phyloP scores from a whole-genome alignment of 257 asterid genomes.

The Lithospermum erythrorhizon region DNA sequence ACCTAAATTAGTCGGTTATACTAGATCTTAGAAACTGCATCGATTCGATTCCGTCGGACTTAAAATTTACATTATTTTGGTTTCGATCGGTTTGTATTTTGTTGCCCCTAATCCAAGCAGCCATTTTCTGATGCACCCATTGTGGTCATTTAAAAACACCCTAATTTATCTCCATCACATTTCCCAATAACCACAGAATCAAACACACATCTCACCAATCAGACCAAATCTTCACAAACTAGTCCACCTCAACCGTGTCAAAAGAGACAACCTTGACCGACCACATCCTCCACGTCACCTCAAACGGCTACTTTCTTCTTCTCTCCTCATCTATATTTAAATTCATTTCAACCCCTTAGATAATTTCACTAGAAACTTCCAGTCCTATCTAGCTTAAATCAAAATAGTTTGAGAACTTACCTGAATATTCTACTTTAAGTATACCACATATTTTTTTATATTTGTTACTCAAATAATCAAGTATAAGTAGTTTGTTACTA shows the following conservation, averaged over 20 bases:
- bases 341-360: not conserved
- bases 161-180: not conserved
- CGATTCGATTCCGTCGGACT: no score
- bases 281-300: slow-evolving; percentile 33
- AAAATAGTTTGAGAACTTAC: not conserved
- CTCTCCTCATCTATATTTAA: not conserved
- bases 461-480: not conserved
- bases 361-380: slow-evolving; percentile 17
- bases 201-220: no score
- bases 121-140: no score
- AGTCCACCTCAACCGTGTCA: slow-evolving; percentile 19
- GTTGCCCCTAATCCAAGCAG: no score
- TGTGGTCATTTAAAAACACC: not conserved
- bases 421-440: slow-evolving; percentile 4
- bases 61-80: no score
- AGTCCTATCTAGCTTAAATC: slow-evolving; percentile 19
- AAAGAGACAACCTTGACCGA: slow-evolving; percentile 43
- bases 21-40: no score
- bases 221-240: not conserved
- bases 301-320: slow-evolving; percentile 49
- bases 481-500: not conserved
- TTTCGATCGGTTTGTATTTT: no score
- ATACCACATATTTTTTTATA: not conserved
- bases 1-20: no score
- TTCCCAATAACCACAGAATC: no score